Conservation (phyloP, 2,329 filamentous ascomycete genomes). For the Pestalotiopsis sp. region DNA sequence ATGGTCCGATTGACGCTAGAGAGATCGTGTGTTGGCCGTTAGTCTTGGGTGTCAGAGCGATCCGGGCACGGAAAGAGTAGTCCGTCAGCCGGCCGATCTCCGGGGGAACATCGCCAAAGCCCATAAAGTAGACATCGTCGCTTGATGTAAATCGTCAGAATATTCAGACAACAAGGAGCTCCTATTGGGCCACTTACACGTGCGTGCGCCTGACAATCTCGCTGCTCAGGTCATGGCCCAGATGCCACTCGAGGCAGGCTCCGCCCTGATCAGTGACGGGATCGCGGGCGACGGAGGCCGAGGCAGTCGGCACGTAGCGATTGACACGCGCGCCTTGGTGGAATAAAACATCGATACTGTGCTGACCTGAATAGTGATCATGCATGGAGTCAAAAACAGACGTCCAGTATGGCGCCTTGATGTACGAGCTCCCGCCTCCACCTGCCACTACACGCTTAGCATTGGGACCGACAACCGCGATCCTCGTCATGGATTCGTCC, state of each 20-base stretch:
- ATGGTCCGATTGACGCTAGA: not conserved
- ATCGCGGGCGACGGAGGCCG: not conserved
- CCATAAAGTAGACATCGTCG: not conserved
- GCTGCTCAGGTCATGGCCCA: not conserved
- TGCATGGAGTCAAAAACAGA: not conserved
- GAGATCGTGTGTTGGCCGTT: not conserved
- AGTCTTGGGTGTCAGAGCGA: not conserved
- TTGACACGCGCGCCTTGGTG: not conserved
- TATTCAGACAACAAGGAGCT: fast-evolving
- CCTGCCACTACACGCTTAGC: constrained; percentile 58
- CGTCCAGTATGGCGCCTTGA: not conserved
- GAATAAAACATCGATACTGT: not conserved
- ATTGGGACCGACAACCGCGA: not conserved
- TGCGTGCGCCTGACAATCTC: not conserved
- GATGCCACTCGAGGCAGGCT: not conserved
- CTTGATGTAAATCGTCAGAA: not conserved
- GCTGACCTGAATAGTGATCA: not conserved
- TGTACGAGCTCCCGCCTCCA: constrained; percentile 46
- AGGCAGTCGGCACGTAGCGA: not conserved
- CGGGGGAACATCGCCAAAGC: not conserved
- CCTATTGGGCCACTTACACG: not conserved
- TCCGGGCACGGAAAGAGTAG: not conserved
- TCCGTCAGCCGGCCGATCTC: not conserved
- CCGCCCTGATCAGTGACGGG: not conserved
- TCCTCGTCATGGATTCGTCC: constrained; percentile 40